A percentile compares a stretch with the other conserved stretches of the same genome.
These are phyloP conservation scores for Bullera alba DNA, from an alignment of 768 basidiomycete species.

Conservation along the genomic window DNA sequence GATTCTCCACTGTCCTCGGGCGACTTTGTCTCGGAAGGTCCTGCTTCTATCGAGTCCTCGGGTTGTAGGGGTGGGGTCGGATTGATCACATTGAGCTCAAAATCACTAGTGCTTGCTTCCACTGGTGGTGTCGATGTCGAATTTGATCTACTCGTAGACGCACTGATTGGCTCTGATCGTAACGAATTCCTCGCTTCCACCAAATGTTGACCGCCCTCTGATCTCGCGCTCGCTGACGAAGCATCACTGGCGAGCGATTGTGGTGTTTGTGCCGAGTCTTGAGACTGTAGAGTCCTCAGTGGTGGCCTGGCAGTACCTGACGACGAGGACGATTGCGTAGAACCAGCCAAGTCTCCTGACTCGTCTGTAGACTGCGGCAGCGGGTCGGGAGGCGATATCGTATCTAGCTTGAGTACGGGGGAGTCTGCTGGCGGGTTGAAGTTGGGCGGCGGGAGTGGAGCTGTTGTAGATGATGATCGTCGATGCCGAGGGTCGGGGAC, in stretches of 20 bases:
- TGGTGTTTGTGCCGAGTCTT: constrained; percentile 19
- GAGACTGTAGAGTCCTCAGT: background rate
- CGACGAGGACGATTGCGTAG: too few relatives aligned
- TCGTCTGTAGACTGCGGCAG: too few relatives aligned
- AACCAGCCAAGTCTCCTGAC: too few relatives aligned
- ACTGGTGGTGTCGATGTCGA: constrained; percentile 4
- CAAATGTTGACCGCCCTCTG: constrained; percentile 28
- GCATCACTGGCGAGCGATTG: constrained; percentile 6
- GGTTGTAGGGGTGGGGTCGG: constrained; percentile 30
- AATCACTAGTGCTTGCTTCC: background rate
- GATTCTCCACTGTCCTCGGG: constrained; percentile 13
- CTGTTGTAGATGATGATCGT: constrained; percentile 1
- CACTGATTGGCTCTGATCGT: constrained; percentile 11
- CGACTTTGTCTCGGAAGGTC: background rate
- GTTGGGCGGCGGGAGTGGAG: constrained; percentile 18
- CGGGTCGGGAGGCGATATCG: too few relatives aligned
- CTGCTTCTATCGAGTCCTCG: constrained; percentile 1
- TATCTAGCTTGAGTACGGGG: too few relatives aligned
- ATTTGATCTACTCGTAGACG: background rate
- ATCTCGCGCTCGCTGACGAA: background rate
- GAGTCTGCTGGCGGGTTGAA: constrained; percentile 31
- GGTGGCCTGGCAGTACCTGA: background rate
- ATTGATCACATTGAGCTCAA: constrained; percentile 16
- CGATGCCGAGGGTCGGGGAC: too few relatives aligned
- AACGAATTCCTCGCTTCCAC: constrained; percentile 27